Evolutionary conservation across 139 green algal genomes (phyloP).

Genomic region (Chlorella vulgaris): DNA sequence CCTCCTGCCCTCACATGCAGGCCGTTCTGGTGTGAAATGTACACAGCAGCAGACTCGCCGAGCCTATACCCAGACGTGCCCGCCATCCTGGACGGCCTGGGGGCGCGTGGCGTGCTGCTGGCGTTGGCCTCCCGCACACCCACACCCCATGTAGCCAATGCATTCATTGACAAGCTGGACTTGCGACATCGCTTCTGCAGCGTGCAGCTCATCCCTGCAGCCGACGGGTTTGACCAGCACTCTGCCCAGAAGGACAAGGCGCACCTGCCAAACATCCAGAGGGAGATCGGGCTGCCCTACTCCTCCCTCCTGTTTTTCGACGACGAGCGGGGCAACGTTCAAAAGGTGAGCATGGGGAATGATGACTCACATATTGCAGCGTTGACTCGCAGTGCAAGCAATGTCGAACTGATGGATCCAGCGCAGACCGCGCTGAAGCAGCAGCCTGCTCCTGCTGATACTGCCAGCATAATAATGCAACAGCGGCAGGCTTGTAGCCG

Average conservation of each 20-base stretch:
- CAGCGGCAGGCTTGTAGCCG: too few species aligned
- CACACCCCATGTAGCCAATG: conserved; percentile 36
- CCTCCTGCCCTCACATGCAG: too few species aligned
- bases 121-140: conserved; percentile 42
- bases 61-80: conserved; percentile 32
- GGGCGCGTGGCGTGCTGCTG: conserved; percentile 8
- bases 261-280: conserved; percentile 42
- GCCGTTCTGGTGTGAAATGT: conserved; percentile 47
- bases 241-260: conserved; percentile 41
- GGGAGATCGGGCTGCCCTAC: conserved; percentile 36
- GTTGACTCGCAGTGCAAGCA: too few species aligned
- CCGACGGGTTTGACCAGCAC: conserved; percentile 28
- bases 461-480: too few species aligned
- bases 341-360: conserved; percentile 26
- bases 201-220: conserved; percentile 46
- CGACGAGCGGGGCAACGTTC: conserved; percentile 44
- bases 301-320: conserved; percentile 52
- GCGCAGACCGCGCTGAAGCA: too few species aligned
- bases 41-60: conserved; percentile 4
- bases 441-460: too few species aligned
- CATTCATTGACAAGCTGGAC: conserved; percentile 43
- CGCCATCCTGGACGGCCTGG: conserved; percentile 31
- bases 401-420: too few species aligned
- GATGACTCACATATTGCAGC: too few species aligned
- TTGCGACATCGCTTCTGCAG: conserved; percentile 28